Evolutionary conservation across 176 grass and related monocot genomes (phyloP), one percentile per base, ranked within the genome.

Genomic region (Typha latifolia): DNA sequence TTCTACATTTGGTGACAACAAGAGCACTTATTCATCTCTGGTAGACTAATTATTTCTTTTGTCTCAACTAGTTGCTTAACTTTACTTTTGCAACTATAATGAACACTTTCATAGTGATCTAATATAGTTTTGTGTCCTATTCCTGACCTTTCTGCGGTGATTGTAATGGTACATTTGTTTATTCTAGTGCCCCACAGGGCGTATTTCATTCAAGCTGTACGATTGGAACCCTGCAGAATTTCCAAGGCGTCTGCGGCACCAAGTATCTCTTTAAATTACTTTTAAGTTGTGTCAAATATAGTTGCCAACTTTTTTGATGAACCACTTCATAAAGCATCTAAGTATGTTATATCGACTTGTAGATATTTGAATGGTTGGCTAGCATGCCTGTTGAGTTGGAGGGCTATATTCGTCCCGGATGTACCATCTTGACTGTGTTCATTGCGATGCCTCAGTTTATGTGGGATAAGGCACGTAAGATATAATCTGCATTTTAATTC

Each of bases 191-290:
- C 89, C 94, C 63, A 99, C 94, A 78, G 94, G 89, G 64, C 88
- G 94, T 49, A 90, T 99, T 64, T 99, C 94, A 57, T 99, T 99
- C 83, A 99, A 99, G 76, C 78, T 99, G 24, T 93, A 99, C 32
- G 94, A 99, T 75, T 99, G 94, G 94, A 99, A 99, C 79, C 94
- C 94, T 64, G 94, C 94, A 56, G 94, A 99, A 80, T 99, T 99
- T 90, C 94, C 94, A 79, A 85, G 94, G 65, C 80, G 81, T 23
- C 62, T 99, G 43, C 83, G 94, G 1, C 86, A 99, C 68, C 94
- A 99, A 87, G 94, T 99, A 99, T 67, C 72, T 47, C 51, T 64
- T 61, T 63, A 19, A 69, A 13, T 51, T 79, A 18, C 63, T 15
- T 13, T 12, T 3, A 67, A 48, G 5, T 49, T 48, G 43, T 59